Evolutionary conservation across 768 basidiomycete genomes (phyloP), one percentile per base, ranked within the genome.

Genomic region (Suillus americanus): DNA sequence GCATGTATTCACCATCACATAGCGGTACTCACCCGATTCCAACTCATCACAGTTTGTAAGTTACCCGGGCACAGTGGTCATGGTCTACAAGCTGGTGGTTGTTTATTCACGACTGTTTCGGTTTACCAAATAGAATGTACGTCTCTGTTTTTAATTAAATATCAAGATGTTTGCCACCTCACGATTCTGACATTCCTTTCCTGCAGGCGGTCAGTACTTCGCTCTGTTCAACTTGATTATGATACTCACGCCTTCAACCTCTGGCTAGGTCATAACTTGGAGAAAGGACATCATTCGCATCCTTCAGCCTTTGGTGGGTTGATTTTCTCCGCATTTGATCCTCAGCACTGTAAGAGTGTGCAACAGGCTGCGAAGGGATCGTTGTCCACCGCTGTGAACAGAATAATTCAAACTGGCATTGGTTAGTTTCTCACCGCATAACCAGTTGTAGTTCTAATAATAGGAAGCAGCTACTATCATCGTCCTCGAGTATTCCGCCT

Each of bases 211-310:
- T n/a, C n/a, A n/a, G n/a, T n/a, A n/a, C n/a, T n/a, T n/a, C n/a
- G n/a, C n/a, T n/a, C n/a, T n/a, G n/a, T n/a, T n/a, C n/a, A n/a
- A n/a, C n/a, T n/a, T n/a, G n/a, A n/a, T n/a, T n/a, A n/a, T 18
- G 28, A 28, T 51, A 8, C 28, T 28, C 5, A 51, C 16, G 9
- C 51, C 9, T 30, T 28, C 16, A 8, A 51, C 25, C 28, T 6
- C 8, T 30, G 2, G 5, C 16, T 18, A 51, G 28, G n/a, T n/a
- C n/a, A n/a, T n/a, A 8, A 51, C 2, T 8, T 0, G 0, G 7
- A 28, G 2, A 16, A 3, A 28, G 3, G 1, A 0, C 2, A 25
- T 28, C 1, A 16, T 30, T 2, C 8, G 2, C 1, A 8, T 51
- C 50, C 50, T 51, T 9, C 50, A 18, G 14, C 50, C 50, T 18